Percentiles rank a stretch among this genome's conserved stretches.
These are phyloP conservation scores for Rubus idaeus DNA, from an alignment of 306 rosid species.

Conservation along the genomic window DNA sequence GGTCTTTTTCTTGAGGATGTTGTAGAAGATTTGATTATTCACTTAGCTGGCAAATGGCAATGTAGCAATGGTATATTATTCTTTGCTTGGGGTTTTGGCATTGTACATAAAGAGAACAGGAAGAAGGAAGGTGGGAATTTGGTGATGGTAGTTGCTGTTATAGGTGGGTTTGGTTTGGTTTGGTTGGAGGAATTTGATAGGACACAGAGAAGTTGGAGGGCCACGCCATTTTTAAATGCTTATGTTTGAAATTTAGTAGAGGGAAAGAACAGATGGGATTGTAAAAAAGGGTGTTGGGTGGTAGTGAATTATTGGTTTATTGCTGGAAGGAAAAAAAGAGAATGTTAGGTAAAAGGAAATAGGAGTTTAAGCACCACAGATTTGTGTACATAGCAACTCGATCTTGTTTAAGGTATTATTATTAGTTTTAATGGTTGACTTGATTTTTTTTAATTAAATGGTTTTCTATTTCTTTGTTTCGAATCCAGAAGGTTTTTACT, in stretches of 20 bases:
- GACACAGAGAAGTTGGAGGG: conserved; percentile 18
- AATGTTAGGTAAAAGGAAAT: conserved; percentile 32
- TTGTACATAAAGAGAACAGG: conserved; percentile 56
- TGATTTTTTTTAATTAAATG: conserved; percentile 5
- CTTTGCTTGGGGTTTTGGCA: conserved; percentile 62
- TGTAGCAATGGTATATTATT: conserved; percentile 30
- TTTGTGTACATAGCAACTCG: conserved; percentile 49
- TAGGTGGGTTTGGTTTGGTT: conserved; percentile 64
- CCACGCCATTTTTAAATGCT: conserved; percentile 42
- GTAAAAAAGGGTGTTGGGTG: conserved; percentile 21
- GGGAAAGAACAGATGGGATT: conserved; percentile 20
- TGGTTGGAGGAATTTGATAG: conserved; percentile 48
- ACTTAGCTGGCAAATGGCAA: conserved; percentile 22
- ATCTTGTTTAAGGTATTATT: conserved; percentile 16
- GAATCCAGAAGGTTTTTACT: not conserved
- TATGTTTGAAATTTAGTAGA: conserved; percentile 32
- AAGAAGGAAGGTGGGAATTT: conserved; percentile 36
- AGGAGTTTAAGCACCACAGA: conserved; percentile 24
- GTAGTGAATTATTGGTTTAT: conserved; percentile 31
- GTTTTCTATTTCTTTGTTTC: not conserved
- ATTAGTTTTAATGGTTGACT: conserved; percentile 42
- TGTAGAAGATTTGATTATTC: conserved; percentile 37
- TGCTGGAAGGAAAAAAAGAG: conserved; percentile 18
- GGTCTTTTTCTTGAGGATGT: conserved; percentile 60
- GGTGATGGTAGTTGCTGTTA: conserved; percentile 47